Conservation (phyloP, 768 basidiomycete genomes). For the Kwoniella bestiolae region DNA sequence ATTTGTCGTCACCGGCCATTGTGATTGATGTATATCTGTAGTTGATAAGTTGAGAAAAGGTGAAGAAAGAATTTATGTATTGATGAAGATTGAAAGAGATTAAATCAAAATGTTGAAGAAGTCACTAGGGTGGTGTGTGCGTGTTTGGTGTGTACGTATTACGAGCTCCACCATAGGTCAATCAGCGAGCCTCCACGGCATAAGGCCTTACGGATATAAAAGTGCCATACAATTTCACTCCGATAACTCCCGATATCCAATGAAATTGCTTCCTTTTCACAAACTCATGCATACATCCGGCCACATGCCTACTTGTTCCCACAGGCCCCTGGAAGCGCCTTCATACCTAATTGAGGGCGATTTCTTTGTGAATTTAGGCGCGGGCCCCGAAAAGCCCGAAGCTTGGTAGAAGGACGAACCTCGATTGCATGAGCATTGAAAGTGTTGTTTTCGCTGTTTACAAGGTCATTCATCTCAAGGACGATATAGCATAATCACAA, state of each 20-base stretch:
- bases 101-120: neutral
- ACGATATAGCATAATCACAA: slow-evolving; percentile 12
- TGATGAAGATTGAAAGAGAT: slow-evolving; percentile 2
- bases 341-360: neutral
- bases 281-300: no score
- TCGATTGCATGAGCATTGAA: neutral
- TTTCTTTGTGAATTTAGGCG: neutral
- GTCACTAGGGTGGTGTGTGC: slow-evolving; percentile 1
- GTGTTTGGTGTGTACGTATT: slow-evolving; percentile 1
- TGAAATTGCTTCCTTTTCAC: slow-evolving; percentile 12
- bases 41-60: neutral
- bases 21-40: slow-evolving; percentile 5
- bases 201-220: slow-evolving; percentile 11
- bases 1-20: slow-evolving; percentile 32
- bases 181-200: no score
- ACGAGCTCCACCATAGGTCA: neutral
- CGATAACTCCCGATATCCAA: slow-evolving; percentile 29
- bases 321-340: neutral
- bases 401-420: neutral
- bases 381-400: neutral
- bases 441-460: neutral
- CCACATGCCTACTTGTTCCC: neutral
- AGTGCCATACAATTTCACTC: slow-evolving; percentile 9
- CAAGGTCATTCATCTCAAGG: neutral
- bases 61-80: neutral